Evolutionary conservation across 2,329 filamentous ascomycete species (phyloP).

Genomic region (Aspergillus bombycis): DNA sequence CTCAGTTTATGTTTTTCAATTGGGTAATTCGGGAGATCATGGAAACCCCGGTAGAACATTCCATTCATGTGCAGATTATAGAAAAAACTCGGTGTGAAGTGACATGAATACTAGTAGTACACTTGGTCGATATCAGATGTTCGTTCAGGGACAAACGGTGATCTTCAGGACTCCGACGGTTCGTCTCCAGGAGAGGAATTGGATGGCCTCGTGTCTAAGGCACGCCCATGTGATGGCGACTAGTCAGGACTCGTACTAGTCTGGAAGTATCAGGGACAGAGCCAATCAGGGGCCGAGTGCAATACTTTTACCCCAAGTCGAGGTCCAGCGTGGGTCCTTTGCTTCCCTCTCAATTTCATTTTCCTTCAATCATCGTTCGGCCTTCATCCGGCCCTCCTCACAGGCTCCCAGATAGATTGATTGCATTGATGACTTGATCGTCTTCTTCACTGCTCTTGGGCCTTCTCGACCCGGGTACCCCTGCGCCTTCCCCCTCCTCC

Average conservation of each 20-base stretch:
- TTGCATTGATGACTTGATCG: too few relatives aligned
- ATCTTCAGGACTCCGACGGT: conserved; percentile 5
- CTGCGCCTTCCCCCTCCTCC: not conserved
- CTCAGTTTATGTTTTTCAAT: not conserved
- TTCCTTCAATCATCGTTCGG: conserved; percentile 2
- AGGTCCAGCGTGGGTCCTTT: not conserved
- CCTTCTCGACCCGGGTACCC: not conserved
- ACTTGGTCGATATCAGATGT: not conserved
- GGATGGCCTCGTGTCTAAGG: not conserved
- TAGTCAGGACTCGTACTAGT: not conserved
- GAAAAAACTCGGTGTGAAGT: too few relatives aligned
- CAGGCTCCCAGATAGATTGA: conserved; percentile 4
- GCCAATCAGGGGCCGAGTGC: not conserved
- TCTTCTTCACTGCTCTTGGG: not conserved
- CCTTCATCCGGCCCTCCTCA: not conserved
- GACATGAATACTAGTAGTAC: too few relatives aligned
- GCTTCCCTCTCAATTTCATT: not conserved
- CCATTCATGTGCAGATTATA: too few relatives aligned
- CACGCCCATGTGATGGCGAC: not conserved
- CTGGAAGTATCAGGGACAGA: not conserved
- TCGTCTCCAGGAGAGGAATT: not conserved
- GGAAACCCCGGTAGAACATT: not conserved
- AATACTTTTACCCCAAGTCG: not conserved
- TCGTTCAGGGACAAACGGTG: not conserved
- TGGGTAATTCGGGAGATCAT: not conserved